Evolutionary conservation across 345 rosid species (phyloP).

Genomic region (Eucalyptus coolabah): DNA sequence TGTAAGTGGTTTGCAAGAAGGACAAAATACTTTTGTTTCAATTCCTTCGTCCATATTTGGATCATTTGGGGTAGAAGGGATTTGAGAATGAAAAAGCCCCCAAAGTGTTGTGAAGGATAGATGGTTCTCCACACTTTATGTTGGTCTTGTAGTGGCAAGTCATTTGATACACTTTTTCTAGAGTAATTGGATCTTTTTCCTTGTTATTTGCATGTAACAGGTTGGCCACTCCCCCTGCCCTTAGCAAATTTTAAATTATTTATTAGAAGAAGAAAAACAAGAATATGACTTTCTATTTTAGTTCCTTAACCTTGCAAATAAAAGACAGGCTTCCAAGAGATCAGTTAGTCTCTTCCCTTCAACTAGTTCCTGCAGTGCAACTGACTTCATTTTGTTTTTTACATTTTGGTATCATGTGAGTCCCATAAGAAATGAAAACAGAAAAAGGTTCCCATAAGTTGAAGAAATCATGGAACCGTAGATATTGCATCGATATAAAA

Average conservation of each 20-base stretch:
- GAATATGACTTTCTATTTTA: background rate
- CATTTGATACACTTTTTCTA: background rate
- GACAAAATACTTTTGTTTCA: background rate
- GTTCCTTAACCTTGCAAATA: background rate
- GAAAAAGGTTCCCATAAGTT: background rate
- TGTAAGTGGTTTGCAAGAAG: background rate
- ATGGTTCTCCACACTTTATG: background rate
- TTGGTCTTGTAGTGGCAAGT: background rate
- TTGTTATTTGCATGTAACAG: background rate
- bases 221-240: background rate
- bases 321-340: background rate
- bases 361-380: background rate
- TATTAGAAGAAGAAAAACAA: background rate
- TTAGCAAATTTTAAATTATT: background rate
- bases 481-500: background rate
- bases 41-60: background rate
- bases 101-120: background rate
- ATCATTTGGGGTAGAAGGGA: background rate
- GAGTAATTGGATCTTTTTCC: background rate
- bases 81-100: background rate
- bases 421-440: background rate
- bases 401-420: background rate
- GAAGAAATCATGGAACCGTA: background rate
- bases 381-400: background rate
- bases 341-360: background rate